These are phyloP conservation scores for Xylaria multiplex DNA, from an alignment of 2,329 filamentous ascomycete genomes.

Conservation along the genomic window DNA sequence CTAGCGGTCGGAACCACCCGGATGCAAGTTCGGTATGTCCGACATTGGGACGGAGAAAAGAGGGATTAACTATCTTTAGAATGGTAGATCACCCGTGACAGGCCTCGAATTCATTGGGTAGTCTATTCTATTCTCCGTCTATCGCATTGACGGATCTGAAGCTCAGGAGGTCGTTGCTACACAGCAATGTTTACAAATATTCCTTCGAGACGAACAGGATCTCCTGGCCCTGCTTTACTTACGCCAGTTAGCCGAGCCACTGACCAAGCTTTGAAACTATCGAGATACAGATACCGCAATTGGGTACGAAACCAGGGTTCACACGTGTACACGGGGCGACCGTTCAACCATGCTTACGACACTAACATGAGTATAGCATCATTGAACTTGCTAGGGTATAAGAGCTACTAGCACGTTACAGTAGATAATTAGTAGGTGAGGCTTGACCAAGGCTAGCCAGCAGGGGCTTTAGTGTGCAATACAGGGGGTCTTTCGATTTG, in stretches of 20 bases:
- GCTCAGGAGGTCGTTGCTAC: background rate
- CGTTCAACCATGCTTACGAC: conserved; percentile 9
- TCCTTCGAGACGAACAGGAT: background rate
- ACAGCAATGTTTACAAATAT: background rate
- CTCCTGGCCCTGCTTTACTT: conserved; percentile 38
- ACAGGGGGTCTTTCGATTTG: conserved; percentile 1
- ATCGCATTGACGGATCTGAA: background rate
- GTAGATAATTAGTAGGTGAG: background rate
- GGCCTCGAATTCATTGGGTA: background rate
- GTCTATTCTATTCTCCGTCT: background rate
- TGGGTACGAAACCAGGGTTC: background rate
- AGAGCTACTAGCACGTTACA: background rate
- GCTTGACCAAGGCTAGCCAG: too few relatives aligned
- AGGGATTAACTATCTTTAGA: background rate
- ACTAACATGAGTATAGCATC: conserved; percentile 13
- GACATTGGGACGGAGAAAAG: background rate
- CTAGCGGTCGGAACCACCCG: background rate
- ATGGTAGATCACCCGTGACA: conserved; percentile 1
- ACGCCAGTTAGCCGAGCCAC: background rate
- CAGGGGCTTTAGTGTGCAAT: conserved; percentile 1
- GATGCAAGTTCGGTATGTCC: background rate
- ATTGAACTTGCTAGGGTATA: background rate
- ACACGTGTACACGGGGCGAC: background rate
- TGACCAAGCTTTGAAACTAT: conserved; percentile 4
- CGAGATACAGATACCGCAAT: background rate